A percentile compares a stretch with the other conserved stretches of the same genome.
These are phyloP conservation scores for Leucocoprinus birnbaumii DNA, from an alignment of 768 basidiomycete species.

Conservation along the genomic window DNA sequence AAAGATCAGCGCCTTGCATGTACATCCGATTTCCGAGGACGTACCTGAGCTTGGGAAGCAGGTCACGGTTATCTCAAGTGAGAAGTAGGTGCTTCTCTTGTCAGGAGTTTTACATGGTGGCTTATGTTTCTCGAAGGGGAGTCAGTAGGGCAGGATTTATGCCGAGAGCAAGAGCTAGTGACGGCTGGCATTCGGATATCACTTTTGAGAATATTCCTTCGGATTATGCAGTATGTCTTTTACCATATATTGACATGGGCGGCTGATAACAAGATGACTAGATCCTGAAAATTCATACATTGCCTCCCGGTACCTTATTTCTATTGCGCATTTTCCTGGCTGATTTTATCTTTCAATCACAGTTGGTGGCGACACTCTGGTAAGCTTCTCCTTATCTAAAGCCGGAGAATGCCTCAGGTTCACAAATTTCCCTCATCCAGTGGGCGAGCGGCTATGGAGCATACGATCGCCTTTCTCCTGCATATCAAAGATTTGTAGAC, in stretches of 20 bases:
- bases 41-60: slow-evolving; percentile 50
- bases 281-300: slow-evolving; percentile 39
- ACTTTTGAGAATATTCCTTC: slow-evolving; percentile 59
- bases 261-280: slow-evolving; percentile 5
- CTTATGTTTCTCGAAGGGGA: too few relatives aligned
- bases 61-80: slow-evolving; percentile 48
- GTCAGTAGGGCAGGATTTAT: slow-evolving; percentile 32
- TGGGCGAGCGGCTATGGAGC: slow-evolving; percentile 50
- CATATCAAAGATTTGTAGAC: slow-evolving; percentile 50
- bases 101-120: slow-evolving; percentile 22
- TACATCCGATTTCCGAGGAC: slow-evolving; percentile 52
- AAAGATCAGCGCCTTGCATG: slow-evolving; percentile 41
- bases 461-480: slow-evolving; percentile 60
- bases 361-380: too few relatives aligned
- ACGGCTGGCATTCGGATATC: slow-evolving; percentile 55
- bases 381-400: too few relatives aligned
- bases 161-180: slow-evolving; percentile 33
- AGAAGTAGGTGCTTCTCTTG: slow-evolving; percentile 25
- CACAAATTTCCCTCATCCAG: neutral
- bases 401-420: too few relatives aligned
- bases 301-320: slow-evolving; percentile 28
- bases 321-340: too few relatives aligned
- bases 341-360: too few relatives aligned
- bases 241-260: neutral
- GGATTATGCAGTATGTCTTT: slow-evolving; percentile 46